phyloP scores from a whole-genome alignment of 192 early-diverging fungal species.

The Cetraspora pellucida region DNA sequence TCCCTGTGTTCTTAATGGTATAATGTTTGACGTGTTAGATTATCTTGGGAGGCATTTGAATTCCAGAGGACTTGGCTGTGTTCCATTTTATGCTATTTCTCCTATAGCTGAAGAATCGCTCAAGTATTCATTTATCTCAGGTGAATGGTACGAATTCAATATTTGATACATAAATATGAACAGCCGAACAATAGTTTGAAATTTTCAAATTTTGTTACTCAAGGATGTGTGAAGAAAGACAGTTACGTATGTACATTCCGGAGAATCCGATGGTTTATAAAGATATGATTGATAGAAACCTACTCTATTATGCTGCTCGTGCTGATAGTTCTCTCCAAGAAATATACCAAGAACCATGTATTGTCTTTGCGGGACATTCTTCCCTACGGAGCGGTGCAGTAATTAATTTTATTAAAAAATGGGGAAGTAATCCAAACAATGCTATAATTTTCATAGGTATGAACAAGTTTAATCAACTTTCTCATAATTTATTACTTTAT shows the following conservation, averaged over 20 bases:
- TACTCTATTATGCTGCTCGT: slow-evolving; percentile 39
- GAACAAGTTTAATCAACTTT: background rate
- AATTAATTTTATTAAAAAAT: slow-evolving; percentile 47
- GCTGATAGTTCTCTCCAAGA: slow-evolving; percentile 33
- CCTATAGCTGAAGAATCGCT: slow-evolving; percentile 77
- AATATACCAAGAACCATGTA: slow-evolving; percentile 55
- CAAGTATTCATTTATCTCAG: slow-evolving; percentile 80
- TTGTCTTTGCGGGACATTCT: slow-evolving; percentile 61
- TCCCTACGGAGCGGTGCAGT: slow-evolving; percentile 49
- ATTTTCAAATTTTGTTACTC: background rate
- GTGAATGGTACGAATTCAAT: slow-evolving; percentile 69
- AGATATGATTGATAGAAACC: slow-evolving; percentile 47
- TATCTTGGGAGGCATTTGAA: slow-evolving; percentile 57
- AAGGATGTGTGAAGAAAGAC: slow-evolving; percentile 66
- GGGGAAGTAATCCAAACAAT: slow-evolving; percentile 51
- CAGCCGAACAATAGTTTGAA: no score
- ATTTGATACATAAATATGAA: background rate
- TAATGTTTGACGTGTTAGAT: slow-evolving; percentile 74
- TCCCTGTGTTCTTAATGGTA: slow-evolving; percentile 66
- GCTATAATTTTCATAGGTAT: slow-evolving; percentile 53
- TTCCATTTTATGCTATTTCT: slow-evolving; percentile 72
- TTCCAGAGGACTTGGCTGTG: slow-evolving; percentile 56
- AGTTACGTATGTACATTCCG: slow-evolving; percentile 68
- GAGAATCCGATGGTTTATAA: slow-evolving; percentile 59
- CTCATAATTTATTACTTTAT: background rate